These are phyloP conservation scores for Alternaria dauci DNA, from an alignment of 2,329 filamentous ascomycete species.

Conservation along the genomic window DNA sequence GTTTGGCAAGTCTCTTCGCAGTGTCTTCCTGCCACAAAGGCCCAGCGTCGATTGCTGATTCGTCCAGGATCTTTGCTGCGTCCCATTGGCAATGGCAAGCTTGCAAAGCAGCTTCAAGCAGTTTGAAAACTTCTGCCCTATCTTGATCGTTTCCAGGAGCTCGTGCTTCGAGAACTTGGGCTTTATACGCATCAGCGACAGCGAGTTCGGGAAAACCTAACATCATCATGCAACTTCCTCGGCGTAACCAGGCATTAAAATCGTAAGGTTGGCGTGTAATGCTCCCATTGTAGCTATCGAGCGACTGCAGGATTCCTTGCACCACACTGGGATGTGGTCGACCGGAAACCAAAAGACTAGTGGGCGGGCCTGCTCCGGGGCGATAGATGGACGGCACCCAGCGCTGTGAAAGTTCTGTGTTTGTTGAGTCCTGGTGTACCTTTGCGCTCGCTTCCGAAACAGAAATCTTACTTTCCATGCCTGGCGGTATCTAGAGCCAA, in stretches of 20 bases:
- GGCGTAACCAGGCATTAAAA: not conserved
- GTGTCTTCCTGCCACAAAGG: not conserved
- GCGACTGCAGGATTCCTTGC: not conserved
- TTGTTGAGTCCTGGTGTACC: not conserved
- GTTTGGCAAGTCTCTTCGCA: constrained; percentile 3
- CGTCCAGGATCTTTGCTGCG: constrained; percentile 19
- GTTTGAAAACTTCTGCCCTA: constrained; percentile 11
- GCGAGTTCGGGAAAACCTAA: constrained; percentile 42
- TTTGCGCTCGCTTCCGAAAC: not conserved
- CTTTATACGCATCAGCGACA: constrained; percentile 44
- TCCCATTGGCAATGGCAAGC: constrained; percentile 35
- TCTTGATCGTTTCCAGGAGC: not conserved
- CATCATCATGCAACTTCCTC: not conserved
- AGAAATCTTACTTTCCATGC: not conserved
- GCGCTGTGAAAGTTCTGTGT: not conserved
- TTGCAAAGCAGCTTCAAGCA: constrained; percentile 31
- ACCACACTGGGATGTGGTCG: not conserved
- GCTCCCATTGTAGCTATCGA: not conserved
- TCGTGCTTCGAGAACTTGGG: constrained; percentile 40
- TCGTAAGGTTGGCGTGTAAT: not conserved
- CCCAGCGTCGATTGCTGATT: not conserved
- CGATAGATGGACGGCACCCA: not conserved
- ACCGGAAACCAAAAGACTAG: too few relatives aligned
- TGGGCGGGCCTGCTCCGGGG: not conserved
- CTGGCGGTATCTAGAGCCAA: not conserved